A percentile compares a stretch with the other conserved stretches of the same genome.
Evolutionary conservation across 352 stramenopile species (phyloP).

Genomic region (Aphanomyces euteiches): DNA sequence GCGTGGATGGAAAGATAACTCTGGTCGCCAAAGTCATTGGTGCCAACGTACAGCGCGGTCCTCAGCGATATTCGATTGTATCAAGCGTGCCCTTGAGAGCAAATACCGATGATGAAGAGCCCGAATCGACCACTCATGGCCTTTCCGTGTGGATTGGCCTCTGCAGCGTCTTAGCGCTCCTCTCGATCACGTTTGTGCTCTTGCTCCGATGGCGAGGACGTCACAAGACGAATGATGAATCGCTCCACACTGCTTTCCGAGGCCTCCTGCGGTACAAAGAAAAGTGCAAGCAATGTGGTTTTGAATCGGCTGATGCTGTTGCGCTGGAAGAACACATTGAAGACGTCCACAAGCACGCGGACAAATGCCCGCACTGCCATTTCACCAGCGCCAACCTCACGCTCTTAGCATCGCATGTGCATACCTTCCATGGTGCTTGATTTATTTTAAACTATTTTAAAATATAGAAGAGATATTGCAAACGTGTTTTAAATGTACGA

Average conservation of each 20-base stretch:
- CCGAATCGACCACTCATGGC: too few species aligned
- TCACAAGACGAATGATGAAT: background rate
- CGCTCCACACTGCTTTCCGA: background rate
- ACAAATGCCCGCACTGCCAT: conserved; percentile 18
- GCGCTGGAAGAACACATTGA: conserved; percentile 8
- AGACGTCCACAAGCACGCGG: background rate
- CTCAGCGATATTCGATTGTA: conserved; percentile 22
- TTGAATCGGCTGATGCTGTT: background rate
- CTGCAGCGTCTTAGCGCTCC: background rate
- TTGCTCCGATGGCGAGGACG: background rate
- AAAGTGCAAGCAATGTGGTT: conserved; percentile 5
- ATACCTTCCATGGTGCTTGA: background rate
- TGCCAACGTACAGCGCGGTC: background rate
- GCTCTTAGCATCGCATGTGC: background rate
- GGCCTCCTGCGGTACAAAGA: conserved; percentile 4
- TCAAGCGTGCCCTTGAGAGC: background rate
- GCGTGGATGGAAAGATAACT: background rate
- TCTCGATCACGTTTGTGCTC: background rate
- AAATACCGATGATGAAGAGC: background rate
- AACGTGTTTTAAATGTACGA: too few species aligned
- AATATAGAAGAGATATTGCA: too few species aligned
- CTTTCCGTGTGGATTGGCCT: conserved; percentile 2
- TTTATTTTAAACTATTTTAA: too few species aligned
- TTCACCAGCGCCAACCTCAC: conserved; percentile 4
- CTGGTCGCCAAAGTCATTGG: conserved; percentile 8